phyloP scores from a whole-genome alignment of 148 eudicot species.

The Polygonum maritimum region DNA sequence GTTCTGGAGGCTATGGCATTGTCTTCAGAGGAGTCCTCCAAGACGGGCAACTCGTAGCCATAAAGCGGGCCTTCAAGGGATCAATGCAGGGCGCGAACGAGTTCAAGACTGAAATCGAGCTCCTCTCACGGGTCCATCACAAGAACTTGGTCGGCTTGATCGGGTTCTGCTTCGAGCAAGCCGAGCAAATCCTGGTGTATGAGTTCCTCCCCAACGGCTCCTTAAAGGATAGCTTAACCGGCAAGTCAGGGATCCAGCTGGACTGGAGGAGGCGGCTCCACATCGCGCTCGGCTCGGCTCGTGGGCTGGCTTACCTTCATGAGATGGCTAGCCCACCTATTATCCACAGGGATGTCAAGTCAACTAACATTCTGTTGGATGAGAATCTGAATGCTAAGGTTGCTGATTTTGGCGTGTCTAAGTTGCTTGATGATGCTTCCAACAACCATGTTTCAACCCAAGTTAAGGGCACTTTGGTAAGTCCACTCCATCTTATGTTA shows the following conservation, averaged over 20 bases:
- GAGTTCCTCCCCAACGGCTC: conserved; percentile 89
- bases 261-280: conserved; percentile 89
- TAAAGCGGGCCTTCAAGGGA: conserved; percentile 79
- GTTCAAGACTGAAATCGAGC: conserved; percentile 92
- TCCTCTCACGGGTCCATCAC: conserved; percentile 96
- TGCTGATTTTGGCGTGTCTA: conserved; percentile 89
- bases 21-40: conserved; percentile 69
- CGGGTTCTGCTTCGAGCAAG: conserved; percentile 89
- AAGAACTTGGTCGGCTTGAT: conserved; percentile 73
- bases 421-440: conserved; percentile 55
- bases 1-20: conserved; percentile 8
- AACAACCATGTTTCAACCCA: conserved; percentile 92
- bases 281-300: conserved; percentile 80
- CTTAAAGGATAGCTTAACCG: conserved; percentile 71
- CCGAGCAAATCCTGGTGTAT: conserved; percentile 83
- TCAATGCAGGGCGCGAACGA: conserved; percentile 84
- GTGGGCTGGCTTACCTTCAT: conserved; percentile 86
- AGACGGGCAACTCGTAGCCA: conserved; percentile 67
- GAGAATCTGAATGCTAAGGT: conserved; percentile 80
- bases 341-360: conserved; percentile 89
- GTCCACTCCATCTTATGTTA: background rate
- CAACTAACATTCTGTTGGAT: conserved; percentile 79
- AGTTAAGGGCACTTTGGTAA: conserved; percentile 91
- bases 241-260: conserved; percentile 67
- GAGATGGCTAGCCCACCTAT: conserved; percentile 92